These are phyloP conservation scores for Fusarium brachygibbosum DNA, from an alignment of 2,329 filamentous ascomycete genomes.

Conservation along the genomic window DNA sequence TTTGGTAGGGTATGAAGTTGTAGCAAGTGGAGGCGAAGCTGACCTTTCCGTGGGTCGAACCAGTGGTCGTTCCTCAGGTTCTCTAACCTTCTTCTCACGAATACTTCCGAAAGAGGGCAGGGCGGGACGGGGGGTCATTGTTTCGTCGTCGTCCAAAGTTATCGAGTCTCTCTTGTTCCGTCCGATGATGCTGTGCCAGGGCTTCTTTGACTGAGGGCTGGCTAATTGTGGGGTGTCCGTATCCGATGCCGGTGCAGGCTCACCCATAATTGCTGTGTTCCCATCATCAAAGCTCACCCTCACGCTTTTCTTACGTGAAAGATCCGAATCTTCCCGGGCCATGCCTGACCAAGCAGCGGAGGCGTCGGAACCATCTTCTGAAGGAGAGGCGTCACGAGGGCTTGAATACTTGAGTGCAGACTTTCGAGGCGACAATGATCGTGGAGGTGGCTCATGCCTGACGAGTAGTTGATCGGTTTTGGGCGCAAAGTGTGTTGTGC, in stretches of 20 bases:
- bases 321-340: conserved; percentile 55
- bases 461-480: conserved; percentile 68
- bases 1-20: conserved; percentile 29
- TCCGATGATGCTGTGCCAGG: conserved; percentile 66
- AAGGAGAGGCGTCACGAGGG: conserved; percentile 66
- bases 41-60: conserved; percentile 65
- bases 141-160: conserved; percentile 70
- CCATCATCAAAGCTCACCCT: conserved; percentile 85
- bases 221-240: conserved; percentile 57
- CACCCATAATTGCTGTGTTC: conserved; percentile 66
- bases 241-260: conserved; percentile 57
- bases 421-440: conserved; percentile 82
- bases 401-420: conserved; percentile 78
- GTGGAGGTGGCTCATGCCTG: conserved; percentile 76
- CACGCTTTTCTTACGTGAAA: conserved; percentile 72
- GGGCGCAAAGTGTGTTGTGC: conserved; percentile 76
- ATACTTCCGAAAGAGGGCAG: conserved; percentile 83
- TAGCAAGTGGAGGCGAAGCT: conserved; percentile 44
- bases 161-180: conserved; percentile 62
- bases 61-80: conserved; percentile 68
- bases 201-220: conserved; percentile 57
- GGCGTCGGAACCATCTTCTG: conserved; percentile 63
- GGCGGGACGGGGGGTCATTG: conserved; percentile 81
- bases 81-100: conserved; percentile 70
- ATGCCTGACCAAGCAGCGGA: conserved; percentile 51